phyloP scores from a whole-genome alignment of 1,139 yeast species.

The Suhomyces chickasaworum region DNA sequence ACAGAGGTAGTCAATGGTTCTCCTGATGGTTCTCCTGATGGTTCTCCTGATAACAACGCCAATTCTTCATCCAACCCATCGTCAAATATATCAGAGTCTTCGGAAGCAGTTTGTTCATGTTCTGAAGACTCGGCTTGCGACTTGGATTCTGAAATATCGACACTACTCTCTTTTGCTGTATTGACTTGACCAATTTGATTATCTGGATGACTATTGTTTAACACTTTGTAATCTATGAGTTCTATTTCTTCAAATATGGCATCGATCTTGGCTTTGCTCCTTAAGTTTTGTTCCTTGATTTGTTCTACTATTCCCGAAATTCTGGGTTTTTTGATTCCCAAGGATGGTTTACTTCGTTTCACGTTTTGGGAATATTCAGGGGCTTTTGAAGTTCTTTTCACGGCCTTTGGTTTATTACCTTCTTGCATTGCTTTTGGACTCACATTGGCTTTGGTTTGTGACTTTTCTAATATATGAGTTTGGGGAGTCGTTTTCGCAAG shows the following conservation, averaged over 20 bases:
- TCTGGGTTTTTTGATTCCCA: slow-evolving; percentile 3
- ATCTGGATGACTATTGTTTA: not conserved
- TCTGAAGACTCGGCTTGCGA: not conserved
- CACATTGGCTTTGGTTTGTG: not conserved
- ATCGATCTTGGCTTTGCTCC: not conserved
- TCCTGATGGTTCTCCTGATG: not conserved
- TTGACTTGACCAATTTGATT: not conserved
- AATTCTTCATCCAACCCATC: slow-evolving; percentile 34
- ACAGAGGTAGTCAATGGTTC: not conserved
- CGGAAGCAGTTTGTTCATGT: slow-evolving; percentile 3
- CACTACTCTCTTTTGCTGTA: not conserved
- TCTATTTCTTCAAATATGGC: slow-evolving; percentile 3
- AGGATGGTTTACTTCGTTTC: not conserved
- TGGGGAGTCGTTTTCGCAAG: not conserved
- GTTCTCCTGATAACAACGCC: slow-evolving; percentile 14
- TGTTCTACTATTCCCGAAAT: slow-evolving; percentile 4
- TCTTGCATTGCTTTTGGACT: not conserved
- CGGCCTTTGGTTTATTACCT: not conserved
- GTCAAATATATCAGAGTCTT: slow-evolving; percentile 29
- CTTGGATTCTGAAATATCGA: not conserved
- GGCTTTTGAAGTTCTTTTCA: not conserved
- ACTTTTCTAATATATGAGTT: not conserved
- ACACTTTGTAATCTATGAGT: slow-evolving; percentile 9
- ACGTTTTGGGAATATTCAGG: slow-evolving; percentile 1
- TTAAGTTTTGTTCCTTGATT: not conserved